These are phyloP conservation scores for Malus domestica DNA, from an alignment of 306 rosid genomes.

Conservation along the genomic window ASM211411v1 NC_041800.1:19355733-19356232, in stretches of 20 bases:
- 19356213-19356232: slow-evolving; percentile 81
- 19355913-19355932: background rate
- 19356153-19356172: slow-evolving; percentile 22
- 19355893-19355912: background rate
- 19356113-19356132: background rate
- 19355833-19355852: slow-evolving; percentile 93
- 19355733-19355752: slow-evolving; percentile 83
- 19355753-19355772: slow-evolving; percentile 89
- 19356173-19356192: slow-evolving; percentile 84
- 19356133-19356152: background rate
- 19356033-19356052: background rate
- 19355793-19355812: slow-evolving; percentile 96
- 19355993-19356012: background rate
- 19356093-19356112: background rate
- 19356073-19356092: background rate
- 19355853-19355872: slow-evolving; percentile 87
- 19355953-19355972: background rate
- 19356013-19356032: background rate
- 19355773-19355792: slow-evolving; percentile 59
- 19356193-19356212: slow-evolving; percentile 95
- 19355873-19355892: slow-evolving; percentile 64
- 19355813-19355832: slow-evolving; percentile 88
- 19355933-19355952: background rate
- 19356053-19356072: background rate
- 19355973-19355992: background rate